These are phyloP conservation scores for Neonectria coccinea DNA, from an alignment of 2,329 filamentous ascomycete genomes.

Conservation along the genomic window DNA sequence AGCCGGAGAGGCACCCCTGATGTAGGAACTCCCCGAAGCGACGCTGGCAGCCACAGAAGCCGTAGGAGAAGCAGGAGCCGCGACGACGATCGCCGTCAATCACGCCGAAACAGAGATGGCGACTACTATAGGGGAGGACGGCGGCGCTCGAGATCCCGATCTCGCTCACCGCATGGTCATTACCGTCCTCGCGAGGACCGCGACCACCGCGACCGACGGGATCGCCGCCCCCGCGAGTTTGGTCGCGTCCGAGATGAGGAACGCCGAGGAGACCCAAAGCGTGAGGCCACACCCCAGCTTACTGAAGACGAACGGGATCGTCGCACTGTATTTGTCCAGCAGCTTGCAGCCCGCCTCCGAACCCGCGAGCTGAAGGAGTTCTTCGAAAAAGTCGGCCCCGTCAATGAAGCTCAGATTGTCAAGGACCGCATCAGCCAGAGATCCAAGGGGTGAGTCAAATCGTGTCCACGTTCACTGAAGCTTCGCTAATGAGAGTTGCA, in stretches of 20 bases:
- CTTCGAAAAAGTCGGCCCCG: conserved; percentile 93
- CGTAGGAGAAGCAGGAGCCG: conserved; percentile 83
- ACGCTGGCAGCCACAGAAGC: conserved; percentile 84
- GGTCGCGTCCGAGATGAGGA: conserved; percentile 68
- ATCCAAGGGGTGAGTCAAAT: conserved; percentile 87
- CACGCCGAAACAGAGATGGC: conserved; percentile 78
- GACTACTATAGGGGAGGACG: conserved; percentile 72
- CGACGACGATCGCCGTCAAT: conserved; percentile 79
- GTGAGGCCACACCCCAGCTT: conserved; percentile 74
- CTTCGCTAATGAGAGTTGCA: conserved; percentile 59
- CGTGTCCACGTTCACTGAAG: background rate
- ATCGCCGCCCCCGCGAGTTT: conserved; percentile 61
- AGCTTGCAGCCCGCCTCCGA: conserved; percentile 92
- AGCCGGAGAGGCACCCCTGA: conserved; percentile 63
- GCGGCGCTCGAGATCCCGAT: conserved; percentile 75
- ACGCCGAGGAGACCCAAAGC: conserved; percentile 54
- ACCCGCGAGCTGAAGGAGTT: conserved; percentile 94
- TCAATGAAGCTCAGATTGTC: conserved; percentile 98
- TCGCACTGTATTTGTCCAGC: conserved; percentile 97
- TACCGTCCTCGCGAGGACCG: conserved; percentile 68
- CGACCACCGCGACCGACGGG: conserved; percentile 62
- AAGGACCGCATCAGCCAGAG: conserved; percentile 97
- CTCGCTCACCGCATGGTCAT: conserved; percentile 75
- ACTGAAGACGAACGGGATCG: conserved; percentile 97
- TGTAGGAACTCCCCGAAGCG: conserved; percentile 77